Conservation (phyloP, 2,329 filamentous ascomycete species). For the Penicillium sp. region DNA sequence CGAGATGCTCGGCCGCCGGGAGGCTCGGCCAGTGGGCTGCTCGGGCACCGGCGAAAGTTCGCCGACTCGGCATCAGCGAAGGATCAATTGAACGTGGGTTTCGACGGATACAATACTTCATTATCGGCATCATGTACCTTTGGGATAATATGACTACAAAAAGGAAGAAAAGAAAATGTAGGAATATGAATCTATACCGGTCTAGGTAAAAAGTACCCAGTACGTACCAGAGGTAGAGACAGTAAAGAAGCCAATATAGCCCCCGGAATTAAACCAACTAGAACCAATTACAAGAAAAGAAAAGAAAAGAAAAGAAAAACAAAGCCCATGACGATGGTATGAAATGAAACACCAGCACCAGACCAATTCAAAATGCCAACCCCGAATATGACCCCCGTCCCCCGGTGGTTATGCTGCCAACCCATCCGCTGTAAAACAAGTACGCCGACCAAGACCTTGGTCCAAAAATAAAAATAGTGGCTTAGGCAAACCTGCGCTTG, state of each 20-base stretch:
- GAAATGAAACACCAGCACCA: conserved; percentile 7
- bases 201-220: not conserved
- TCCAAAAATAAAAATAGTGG: conserved; percentile 11
- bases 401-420: conserved; percentile 3
- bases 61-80: conserved; percentile 1
- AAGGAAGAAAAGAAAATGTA: not conserved
- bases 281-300: conserved; percentile 14
- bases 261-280: not conserved
- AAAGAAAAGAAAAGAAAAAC: conserved; percentile 11
- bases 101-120: not conserved
- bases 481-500: conserved; percentile 28
- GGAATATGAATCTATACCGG: not conserved
- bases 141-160: not conserved
- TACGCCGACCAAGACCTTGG: conserved; percentile 3
- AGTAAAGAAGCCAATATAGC: not conserved
- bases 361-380: not conserved
- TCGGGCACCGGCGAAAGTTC: not conserved
- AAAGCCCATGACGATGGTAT: conserved; percentile 11
- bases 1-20: not conserved
- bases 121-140: not conserved
- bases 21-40: not conserved
- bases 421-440: conserved; percentile 2
- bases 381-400: not conserved
- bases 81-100: not conserved
- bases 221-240: not conserved